Evolutionary conservation across 2,329 filamentous ascomycete species (phyloP).

Genomic region (Arthroderma uncinatum): DNA sequence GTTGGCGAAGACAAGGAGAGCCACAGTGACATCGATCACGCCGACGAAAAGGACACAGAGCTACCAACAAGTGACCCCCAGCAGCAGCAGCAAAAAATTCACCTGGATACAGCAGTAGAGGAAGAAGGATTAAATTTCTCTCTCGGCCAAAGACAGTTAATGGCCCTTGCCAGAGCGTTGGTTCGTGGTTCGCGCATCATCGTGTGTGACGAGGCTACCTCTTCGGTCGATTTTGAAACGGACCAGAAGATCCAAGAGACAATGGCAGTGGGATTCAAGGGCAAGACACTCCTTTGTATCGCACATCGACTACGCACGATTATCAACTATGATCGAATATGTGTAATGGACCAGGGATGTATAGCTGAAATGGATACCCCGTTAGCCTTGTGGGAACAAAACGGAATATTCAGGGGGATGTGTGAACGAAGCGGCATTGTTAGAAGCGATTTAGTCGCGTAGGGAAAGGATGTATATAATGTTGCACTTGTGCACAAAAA

Average conservation of each 20-base stretch:
- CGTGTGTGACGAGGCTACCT: constrained; percentile 92
- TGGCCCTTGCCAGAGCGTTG: constrained; percentile 83
- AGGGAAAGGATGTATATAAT: not conserved
- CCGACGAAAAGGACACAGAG: not conserved
- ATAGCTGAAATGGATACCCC: constrained; percentile 84
- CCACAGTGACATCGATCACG: constrained; percentile 34
- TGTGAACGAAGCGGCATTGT: constrained; percentile 74
- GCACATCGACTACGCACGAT: constrained; percentile 88
- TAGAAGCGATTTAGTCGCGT: constrained; percentile 28
- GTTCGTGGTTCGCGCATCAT: constrained; percentile 85
- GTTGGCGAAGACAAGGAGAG: constrained; percentile 38
- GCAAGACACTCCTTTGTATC: constrained; percentile 83
- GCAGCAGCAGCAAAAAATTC: constrained; percentile 44
- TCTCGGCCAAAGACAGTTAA: constrained; percentile 84
- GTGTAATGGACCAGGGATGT: constrained; percentile 81
- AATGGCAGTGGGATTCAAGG: constrained; percentile 72
- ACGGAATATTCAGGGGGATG: constrained; percentile 79
- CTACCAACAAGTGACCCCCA: constrained; percentile 5
- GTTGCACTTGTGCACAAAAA: not conserved
- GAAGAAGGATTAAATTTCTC: constrained; percentile 96
- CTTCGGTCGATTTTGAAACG: constrained; percentile 87
- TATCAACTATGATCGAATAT: constrained; percentile 86
- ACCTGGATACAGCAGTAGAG: constrained; percentile 75
- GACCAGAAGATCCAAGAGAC: constrained; percentile 90
- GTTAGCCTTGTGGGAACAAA: constrained; percentile 56